phyloP scores from a whole-genome alignment of 2,329 filamentous ascomycete genomes.

The Phialophora tarda region DNA sequence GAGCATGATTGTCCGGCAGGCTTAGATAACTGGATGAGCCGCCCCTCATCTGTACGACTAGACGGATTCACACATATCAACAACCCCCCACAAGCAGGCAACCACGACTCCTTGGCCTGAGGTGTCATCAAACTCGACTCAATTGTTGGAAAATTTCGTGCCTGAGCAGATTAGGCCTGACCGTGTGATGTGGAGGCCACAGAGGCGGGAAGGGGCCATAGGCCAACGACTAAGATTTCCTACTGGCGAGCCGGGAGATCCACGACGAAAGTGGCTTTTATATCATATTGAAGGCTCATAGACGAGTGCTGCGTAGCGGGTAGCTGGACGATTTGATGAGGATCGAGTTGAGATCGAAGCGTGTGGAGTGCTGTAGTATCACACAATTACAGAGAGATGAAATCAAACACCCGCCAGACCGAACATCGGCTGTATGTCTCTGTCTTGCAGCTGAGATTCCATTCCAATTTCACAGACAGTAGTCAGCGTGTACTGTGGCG shows the following conservation, averaged over 20 bases:
- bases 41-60: constrained; percentile 8
- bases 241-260: not conserved
- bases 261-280: not conserved
- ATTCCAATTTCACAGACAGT: not conserved
- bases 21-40: not conserved
- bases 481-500: no score
- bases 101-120: not conserved
- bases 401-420: not conserved
- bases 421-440: not conserved
- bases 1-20: not conserved
- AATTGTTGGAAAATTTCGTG: constrained; percentile 14
- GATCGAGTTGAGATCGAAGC: not conserved
- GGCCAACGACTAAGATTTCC: not conserved
- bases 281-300: not conserved
- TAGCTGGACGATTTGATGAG: not conserved
- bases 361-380: not conserved
- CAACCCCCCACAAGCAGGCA: not conserved
- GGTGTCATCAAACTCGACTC: not conserved
- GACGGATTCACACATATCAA: not conserved
- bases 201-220: not conserved
- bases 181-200: not conserved
- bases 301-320: not conserved
- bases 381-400: not conserved
- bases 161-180: not conserved
- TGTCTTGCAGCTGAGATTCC: not conserved